Evolutionary conservation across 352 stramenopile genomes (phyloP), one percentile per base, ranked within the genome.

Genomic region (Hyaloperonospora arabidopsidis): DNA sequence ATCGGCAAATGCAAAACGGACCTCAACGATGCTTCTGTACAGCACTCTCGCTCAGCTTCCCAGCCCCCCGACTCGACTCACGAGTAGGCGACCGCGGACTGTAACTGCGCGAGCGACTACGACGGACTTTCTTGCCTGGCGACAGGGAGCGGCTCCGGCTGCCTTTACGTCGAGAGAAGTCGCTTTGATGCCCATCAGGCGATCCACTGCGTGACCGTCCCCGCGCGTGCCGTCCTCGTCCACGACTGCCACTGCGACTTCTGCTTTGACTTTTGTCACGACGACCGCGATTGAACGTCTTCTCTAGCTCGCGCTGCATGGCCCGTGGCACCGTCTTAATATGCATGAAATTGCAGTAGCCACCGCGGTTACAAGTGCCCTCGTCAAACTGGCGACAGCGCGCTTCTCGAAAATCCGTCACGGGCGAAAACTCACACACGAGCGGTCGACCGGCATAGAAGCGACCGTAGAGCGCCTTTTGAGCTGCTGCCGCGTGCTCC

Each of bases 331-430:
- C 86, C 12, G 88, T 95, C 56, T 94, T 88, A 53, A 98, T 96
- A 71, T 99, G 97, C 95, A 99, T 98, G 67, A 99, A 99, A 77
- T 99, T 99, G 82, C 97, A 99, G 68, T 98, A 98, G 14, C 93
- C 95, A 18, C 97, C 97, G 18, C 96, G 82, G 60, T 89, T 90
- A 77, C 97, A 99, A 18, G 86, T 96, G 57, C 93, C 92, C 77
- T 99, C 95, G 61, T 99, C 96, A 64, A 98, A 99, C 72, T 99
- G 96, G 41, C 97, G 82, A 74, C 97, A 99, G 28, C 96, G 70
- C 5, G 97, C 96, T 68, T 99, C 96, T 55, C 92, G 76, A 68
- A 99, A 99, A 72, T 99, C 96, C 12, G 95, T 98, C 18, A 99
- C 97, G 7, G 96, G 96, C 43, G 90, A 98, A 68, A 98, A 99